A percentile compares a stretch with the other conserved stretches of the same genome.
These are phyloP conservation scores for Hyaloscypha hepaticicola DNA, from an alignment of 495 filamentous ascomycete genomes.

Conservation along the genomic window DNA sequence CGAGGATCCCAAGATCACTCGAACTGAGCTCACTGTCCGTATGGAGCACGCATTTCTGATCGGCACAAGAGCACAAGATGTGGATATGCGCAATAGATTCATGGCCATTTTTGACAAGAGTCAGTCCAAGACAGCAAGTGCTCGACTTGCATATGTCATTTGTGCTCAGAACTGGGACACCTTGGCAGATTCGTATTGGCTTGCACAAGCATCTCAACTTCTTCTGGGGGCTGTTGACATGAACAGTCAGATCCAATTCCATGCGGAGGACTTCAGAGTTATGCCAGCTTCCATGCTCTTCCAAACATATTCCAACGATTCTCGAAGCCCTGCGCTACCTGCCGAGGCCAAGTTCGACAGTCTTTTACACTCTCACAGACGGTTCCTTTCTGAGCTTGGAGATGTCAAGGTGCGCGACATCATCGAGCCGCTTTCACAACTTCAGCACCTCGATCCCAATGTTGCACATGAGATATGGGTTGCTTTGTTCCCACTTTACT, in stretches of 20 bases:
- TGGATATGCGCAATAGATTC: constrained; percentile 96
- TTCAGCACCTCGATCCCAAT: constrained; percentile 83
- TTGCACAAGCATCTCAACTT: constrained; percentile 89
- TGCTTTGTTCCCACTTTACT: constrained; percentile 84
- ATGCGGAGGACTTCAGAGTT: constrained; percentile 78
- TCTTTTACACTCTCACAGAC: constrained; percentile 72
- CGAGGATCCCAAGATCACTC: constrained; percentile 90
- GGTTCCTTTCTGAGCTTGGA: constrained; percentile 78
- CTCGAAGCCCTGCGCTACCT: constrained; percentile 68
- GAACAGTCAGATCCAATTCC: constrained; percentile 69
- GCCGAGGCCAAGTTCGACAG: constrained; percentile 77
- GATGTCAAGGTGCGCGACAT: constrained; percentile 85
- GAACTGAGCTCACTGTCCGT: constrained; percentile 92
- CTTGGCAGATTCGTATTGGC: constrained; percentile 90
- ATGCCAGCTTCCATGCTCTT: constrained; percentile 70
- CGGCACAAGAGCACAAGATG: constrained; percentile 88
- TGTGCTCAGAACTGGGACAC: constrained; percentile 97
- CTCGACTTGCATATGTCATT: constrained; percentile 82
- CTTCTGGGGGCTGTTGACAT: constrained; percentile 88
- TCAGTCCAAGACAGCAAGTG: constrained; percentile 81
- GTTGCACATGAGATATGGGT: constrained; percentile 89
- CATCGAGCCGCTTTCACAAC: constrained; percentile 86
- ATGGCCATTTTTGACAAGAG: constrained; percentile 92
- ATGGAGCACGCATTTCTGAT: constrained; percentile 98
- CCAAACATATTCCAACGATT: constrained; percentile 66